Evolutionary conservation across 768 basidiomycete genomes (phyloP), one percentile per base, ranked within the genome.

Genomic region (Tulasnella sp.): DNA sequence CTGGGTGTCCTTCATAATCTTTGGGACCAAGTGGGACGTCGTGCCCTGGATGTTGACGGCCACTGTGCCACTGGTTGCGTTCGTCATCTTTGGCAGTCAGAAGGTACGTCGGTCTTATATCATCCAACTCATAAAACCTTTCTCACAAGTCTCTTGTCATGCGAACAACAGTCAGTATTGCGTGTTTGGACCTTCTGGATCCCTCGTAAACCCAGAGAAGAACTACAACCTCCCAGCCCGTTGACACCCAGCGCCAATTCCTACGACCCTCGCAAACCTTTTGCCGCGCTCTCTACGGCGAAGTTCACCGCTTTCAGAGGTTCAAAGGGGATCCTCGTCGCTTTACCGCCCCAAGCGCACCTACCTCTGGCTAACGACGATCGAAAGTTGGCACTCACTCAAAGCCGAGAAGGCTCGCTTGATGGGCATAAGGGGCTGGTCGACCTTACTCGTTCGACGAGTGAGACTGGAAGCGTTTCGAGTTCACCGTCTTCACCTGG

Each of bases 131-230:
- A 4, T 25, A 19, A 7, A 31, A n/a, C 42, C 25, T 34, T 15
- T 31, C 58, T 64, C 25, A 29, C 25, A 2, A 17, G 42, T 12
- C 9, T 64, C 3, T 12, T 34, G 31, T 34, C 37, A 14, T 19
- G 29, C 12, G 3, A n/a, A 4, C n/a, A 25, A 6, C n/a, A 74
- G 73, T 74, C 73, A 17, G 54, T 74, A 31, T n/a, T 74, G 31
- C 73, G 73, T 19, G 73, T 74, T 19, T 74, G 73, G 73, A 36
- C 52, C 0, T 74, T 74, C 73, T 74, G 73, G 73, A 58, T 74
- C 34, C 73, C 73, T 74, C 73, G 73, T 22, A 74, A 58, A 39
- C 25, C 29, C 11, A 54, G 52, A 67, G 42, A 42, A n/a, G 73
- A 74, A 38, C 29, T 49, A 25, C 31, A 52, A 64, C 58, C 58